These are phyloP conservation scores for Komagataella phaffii DNA, from an alignment of 805 yeast genomes.

Conservation along the genomic window DNA sequence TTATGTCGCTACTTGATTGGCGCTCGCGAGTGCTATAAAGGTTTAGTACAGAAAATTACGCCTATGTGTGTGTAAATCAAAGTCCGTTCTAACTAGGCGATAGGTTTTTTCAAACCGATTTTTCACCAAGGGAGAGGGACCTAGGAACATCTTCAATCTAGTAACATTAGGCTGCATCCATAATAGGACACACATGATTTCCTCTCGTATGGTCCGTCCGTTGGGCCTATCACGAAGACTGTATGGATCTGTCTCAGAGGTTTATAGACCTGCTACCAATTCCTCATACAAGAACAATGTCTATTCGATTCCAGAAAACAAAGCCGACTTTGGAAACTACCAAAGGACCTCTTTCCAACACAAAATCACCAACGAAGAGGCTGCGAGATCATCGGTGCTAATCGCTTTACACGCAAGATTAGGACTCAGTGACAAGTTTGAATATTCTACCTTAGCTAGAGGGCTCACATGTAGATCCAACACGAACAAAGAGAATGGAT, in stretches of 20 bases:
- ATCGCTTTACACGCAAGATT: conserved; percentile 71
- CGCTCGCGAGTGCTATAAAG: neutral
- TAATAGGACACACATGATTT: neutral
- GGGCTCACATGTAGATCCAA: conserved; percentile 45
- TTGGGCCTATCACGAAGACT: neutral
- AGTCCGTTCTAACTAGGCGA: neutral
- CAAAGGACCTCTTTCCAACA: conserved; percentile 11
- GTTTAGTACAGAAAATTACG: neutral
- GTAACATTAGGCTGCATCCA: neutral
- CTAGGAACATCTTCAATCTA: neutral
- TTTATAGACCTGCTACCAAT: neutral
- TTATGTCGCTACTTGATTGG: neutral
- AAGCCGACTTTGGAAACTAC: conserved; percentile 19
- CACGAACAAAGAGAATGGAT: conserved; percentile 19
- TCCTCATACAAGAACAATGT: conserved; percentile 1
- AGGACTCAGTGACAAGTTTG: conserved; percentile 40
- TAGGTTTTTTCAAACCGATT: neutral
- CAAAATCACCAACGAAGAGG: conserved; percentile 34
- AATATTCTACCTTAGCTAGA: conserved; percentile 63
- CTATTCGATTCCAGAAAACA: conserved; percentile 3
- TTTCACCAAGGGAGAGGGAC: neutral
- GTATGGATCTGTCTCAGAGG: conserved; percentile 1
- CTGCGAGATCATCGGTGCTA: conserved; percentile 53
- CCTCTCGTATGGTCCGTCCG: neutral
- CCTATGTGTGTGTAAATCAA: neutral